Percentiles rank a stretch among this genome's conserved stretches.
Conservation (phyloP, 2,329 filamentous ascomycete genomes). For the Alternaria triticina region DNA sequence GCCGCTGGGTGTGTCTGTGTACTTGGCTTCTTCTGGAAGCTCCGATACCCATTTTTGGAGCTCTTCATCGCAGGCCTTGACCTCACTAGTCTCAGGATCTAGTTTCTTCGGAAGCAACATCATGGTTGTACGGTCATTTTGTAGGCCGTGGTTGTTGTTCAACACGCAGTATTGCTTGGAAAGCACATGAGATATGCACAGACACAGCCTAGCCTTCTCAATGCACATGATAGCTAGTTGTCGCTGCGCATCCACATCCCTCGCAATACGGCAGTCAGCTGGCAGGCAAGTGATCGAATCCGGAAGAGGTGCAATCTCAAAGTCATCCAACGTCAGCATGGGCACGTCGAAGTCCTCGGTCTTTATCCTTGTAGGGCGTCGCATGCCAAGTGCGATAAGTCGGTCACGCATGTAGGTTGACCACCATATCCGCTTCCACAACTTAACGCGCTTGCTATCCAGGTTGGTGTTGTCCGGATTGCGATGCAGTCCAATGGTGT, state of each 20-base stretch:
- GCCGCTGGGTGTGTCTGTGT: conserved; percentile 65
- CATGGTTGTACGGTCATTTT: conserved; percentile 76
- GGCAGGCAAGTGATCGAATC: conserved; percentile 73
- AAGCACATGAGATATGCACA: conserved; percentile 88
- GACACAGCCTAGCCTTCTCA: conserved; percentile 85
- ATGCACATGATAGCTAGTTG: conserved; percentile 89
- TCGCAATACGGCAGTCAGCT: conserved; percentile 71
- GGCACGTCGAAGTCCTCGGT: conserved; percentile 93
- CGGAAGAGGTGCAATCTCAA: conserved; percentile 75
- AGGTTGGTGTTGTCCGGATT: conserved; percentile 82
- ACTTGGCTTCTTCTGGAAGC: conserved; percentile 74
- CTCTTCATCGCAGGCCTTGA: conserved; percentile 79
- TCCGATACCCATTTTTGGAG: conserved; percentile 78
- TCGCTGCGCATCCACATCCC: conserved; percentile 74
- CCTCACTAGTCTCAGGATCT: conserved; percentile 79
- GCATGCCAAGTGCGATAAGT: conserved; percentile 90
- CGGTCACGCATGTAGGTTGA: conserved; percentile 95
- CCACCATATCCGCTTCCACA: conserved; percentile 99
- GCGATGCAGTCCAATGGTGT: conserved; percentile 91
- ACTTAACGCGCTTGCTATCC: conserved; percentile 72
- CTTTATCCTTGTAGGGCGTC: conserved; percentile 89
- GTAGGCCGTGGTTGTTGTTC: conserved; percentile 76
- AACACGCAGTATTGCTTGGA: conserved; percentile 91
- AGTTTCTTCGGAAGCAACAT: conserved; percentile 91
- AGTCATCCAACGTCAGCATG: conserved; percentile 84